Conservation (phyloP, 805 yeast species). For the Ogataea zsoltii region DNA sequence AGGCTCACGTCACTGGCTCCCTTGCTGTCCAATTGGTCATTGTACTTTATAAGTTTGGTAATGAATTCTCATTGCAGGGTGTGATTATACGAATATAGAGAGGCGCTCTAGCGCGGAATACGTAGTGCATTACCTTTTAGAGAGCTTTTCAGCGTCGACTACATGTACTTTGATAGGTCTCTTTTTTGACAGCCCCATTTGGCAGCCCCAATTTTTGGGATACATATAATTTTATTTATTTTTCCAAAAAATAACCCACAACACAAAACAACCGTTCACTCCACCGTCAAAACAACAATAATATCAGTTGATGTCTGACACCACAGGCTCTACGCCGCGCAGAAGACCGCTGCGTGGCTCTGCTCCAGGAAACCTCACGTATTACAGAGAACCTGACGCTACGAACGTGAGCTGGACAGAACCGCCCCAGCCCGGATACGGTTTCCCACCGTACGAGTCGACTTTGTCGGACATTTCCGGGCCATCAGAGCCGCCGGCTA, state of each 20-base stretch:
- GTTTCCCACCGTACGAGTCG: slow-evolving; percentile 6
- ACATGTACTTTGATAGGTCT: too few relatives aligned
- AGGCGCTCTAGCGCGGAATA: too few relatives aligned
- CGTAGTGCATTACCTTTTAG: too few relatives aligned
- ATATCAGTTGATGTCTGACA: slow-evolving; percentile 13
- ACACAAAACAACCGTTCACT: neutral
- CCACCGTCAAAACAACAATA: neutral
- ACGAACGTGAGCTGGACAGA: slow-evolving; percentile 1
- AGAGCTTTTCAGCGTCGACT: too few relatives aligned
- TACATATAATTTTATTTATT: neutral
- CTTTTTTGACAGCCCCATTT: neutral
- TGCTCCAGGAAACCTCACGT: slow-evolving; percentile 24
- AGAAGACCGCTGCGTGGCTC: slow-evolving; percentile 19
- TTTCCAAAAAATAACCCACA: neutral
- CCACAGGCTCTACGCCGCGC: slow-evolving; percentile 14
- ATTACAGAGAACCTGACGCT: slow-evolving; percentile 16
- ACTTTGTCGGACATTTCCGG: slow-evolving; percentile 10
- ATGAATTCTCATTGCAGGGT: too few relatives aligned
- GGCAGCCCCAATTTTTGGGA: neutral
- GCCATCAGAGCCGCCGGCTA: slow-evolving; percentile 14
- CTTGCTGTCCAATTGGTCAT: too few relatives aligned
- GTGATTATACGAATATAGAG: neutral
- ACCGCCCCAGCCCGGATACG: slow-evolving; percentile 1
- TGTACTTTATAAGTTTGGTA: too few relatives aligned
- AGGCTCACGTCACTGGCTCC: too few relatives aligned